These are phyloP conservation scores for Pseudopithomyces maydicus DNA, from an alignment of 2,329 filamentous ascomycete species.

Conservation along the genomic window DNA sequence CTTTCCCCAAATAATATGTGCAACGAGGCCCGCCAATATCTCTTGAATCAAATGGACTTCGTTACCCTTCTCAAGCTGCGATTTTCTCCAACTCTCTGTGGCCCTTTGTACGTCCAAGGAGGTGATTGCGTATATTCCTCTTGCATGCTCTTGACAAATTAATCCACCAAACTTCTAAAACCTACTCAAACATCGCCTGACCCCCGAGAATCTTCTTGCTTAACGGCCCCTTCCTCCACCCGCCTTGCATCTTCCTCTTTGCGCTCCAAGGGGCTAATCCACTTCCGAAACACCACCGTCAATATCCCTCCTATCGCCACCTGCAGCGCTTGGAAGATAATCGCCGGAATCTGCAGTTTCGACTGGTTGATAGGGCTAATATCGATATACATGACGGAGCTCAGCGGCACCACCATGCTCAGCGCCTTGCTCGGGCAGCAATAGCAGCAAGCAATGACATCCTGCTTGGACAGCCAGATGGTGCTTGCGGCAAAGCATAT, in stretches of 20 bases:
- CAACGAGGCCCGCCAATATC: too few relatives aligned
- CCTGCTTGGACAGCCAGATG: slow-evolving; percentile 61
- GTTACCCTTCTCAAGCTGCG: too few relatives aligned
- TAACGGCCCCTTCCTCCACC: background rate
- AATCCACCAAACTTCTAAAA: too few relatives aligned
- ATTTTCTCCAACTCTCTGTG: too few relatives aligned
- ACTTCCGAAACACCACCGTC: slow-evolving; percentile 49
- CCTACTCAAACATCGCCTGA: too few relatives aligned
- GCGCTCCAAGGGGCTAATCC: slow-evolving; percentile 62
- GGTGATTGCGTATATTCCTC: too few relatives aligned
- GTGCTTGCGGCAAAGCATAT: slow-evolving; percentile 64
- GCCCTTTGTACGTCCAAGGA: too few relatives aligned
- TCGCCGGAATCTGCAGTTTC: slow-evolving; percentile 66
- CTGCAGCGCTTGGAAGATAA: slow-evolving; percentile 60
- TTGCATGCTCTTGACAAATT: too few relatives aligned
- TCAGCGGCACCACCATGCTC: slow-evolving; percentile 70
- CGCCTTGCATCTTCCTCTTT: slow-evolving; percentile 12
- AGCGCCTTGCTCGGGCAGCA: slow-evolving; percentile 76
- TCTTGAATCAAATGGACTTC: too few relatives aligned
- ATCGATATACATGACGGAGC: slow-evolving; percentile 69
- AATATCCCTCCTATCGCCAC: slow-evolving; percentile 49
- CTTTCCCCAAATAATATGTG: too few relatives aligned
- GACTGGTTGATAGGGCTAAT: slow-evolving; percentile 60
- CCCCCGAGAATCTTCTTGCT: too few relatives aligned
- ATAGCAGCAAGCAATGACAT: slow-evolving; percentile 74